Percentiles rank a stretch among this genome's conserved stretches.
phyloP scores from a whole-genome alignment of 306 rosid genomes.

The Canavalia gladiata region DNA sequence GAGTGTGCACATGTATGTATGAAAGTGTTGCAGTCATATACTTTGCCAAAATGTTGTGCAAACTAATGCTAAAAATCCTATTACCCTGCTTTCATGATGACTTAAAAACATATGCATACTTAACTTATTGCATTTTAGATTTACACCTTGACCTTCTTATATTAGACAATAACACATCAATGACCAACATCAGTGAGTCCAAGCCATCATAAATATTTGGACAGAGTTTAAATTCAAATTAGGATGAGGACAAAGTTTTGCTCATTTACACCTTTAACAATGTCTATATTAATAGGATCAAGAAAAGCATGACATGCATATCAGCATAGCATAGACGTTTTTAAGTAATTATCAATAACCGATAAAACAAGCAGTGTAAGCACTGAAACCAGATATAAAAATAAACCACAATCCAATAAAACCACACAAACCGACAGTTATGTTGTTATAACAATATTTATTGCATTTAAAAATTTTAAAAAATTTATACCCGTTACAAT shows the following conservation, averaged over 20 bases:
- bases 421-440: neutral
- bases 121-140: neutral
- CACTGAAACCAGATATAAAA: neutral
- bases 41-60: neutral
- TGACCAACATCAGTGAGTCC: neutral
- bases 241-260: neutral
- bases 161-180: conserved; percentile 1
- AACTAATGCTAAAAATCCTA: neutral
- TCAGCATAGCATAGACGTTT: neutral
- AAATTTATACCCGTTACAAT: neutral
- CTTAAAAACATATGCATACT: neutral
- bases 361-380: neutral
- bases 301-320: conserved; percentile 9
- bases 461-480: neutral
- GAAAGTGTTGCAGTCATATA: neutral
- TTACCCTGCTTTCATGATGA: neutral
- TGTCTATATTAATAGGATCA: neutral
- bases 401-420: conserved; percentile 1
- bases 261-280: neutral
- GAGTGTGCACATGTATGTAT: too few species aligned
- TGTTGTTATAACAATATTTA: neutral
- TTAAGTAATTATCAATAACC: neutral
- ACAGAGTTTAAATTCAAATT: conserved; percentile 1
- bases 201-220: neutral
- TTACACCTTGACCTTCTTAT: conserved; percentile 8